Conservation (phyloP, 768 basidiomycete genomes). For the Leccinellum albellum region DNA sequence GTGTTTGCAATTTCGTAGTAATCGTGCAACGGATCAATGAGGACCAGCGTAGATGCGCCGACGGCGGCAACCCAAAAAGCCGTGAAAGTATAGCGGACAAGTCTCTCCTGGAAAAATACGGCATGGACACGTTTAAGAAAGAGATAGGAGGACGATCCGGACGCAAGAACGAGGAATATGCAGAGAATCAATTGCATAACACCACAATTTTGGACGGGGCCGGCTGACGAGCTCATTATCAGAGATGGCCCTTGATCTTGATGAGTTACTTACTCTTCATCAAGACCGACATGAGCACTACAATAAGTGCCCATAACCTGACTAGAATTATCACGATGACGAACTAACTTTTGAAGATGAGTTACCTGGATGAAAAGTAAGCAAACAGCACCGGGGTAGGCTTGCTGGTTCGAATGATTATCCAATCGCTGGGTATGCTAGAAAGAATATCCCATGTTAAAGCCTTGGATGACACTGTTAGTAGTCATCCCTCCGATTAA, state of each 20-base stretch:
- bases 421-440: slow-evolving; percentile 20
- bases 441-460: slow-evolving; percentile 26
- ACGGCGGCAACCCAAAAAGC: slow-evolving; percentile 32
- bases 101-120: slow-evolving; percentile 24
- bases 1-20: slow-evolving; percentile 32
- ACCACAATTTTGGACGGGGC: slow-evolving; percentile 21
- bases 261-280: slow-evolving; percentile 16
- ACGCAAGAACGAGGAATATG: slow-evolving; percentile 19
- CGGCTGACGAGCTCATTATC: slow-evolving; percentile 9
- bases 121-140: slow-evolving; percentile 39
- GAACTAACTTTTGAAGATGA: neutral
- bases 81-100: slow-evolving; percentile 23
- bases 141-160: slow-evolving; percentile 31
- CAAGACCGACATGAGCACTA: slow-evolving; percentile 15
- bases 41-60: slow-evolving; percentile 24
- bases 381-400: slow-evolving; percentile 17
- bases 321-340: slow-evolving; percentile 2
- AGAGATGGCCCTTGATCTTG: neutral
- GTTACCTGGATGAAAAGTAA: slow-evolving; percentile 24
- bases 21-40: slow-evolving; percentile 22
- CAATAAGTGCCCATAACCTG: slow-evolving; percentile 18
- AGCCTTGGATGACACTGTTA: slow-evolving; percentile 14
- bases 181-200: slow-evolving; percentile 14
- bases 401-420: slow-evolving; percentile 13
- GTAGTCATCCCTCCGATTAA: neutral